Percentiles rank a stretch among this genome's conserved stretches.
Conservation (phyloP, 2,329 filamentous ascomycete species). For the Neopestalotiopsis rosae region DNA sequence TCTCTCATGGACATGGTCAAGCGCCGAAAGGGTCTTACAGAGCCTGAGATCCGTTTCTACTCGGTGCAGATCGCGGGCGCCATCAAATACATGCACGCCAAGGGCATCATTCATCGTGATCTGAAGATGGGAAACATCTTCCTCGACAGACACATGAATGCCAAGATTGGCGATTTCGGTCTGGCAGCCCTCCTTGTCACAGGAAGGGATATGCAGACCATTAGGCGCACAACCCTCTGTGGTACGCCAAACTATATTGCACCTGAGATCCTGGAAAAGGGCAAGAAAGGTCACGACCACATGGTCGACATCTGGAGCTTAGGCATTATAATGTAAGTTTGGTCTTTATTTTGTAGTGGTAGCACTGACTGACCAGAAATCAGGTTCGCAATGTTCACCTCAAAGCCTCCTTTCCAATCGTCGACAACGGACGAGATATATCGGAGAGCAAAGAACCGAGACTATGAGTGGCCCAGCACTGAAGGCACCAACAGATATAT, state of each 20-base stretch:
- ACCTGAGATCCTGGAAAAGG: constrained; percentile 93
- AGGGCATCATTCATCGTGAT: constrained; percentile 95
- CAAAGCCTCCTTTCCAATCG: constrained; percentile 95
- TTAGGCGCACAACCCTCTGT: constrained; percentile 88
- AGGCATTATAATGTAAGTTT: constrained; percentile 89
- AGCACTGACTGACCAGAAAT: constrained; percentile 27
- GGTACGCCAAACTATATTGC: constrained; percentile 99
- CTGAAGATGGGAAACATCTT: constrained; percentile 99
- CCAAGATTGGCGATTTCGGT: constrained; percentile 97
- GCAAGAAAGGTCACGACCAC: constrained; percentile 92
- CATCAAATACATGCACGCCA: constrained; percentile 96
- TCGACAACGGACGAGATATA: constrained; percentile 88
- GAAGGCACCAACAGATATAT: constrained; percentile 72
- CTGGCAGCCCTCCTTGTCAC: constrained; percentile 90
- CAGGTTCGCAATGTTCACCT: constrained; percentile 94
- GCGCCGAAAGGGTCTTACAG: constrained; percentile 85
- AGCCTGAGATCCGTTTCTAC: constrained; percentile 93
- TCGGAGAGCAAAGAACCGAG: constrained; percentile 69
- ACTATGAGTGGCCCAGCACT: constrained; percentile 79
- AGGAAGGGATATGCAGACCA: constrained; percentile 84
- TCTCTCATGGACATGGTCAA: constrained; percentile 98
- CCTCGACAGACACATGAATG: constrained; percentile 91
- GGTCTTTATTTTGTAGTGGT: background rate
- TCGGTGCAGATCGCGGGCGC: constrained; percentile 94
- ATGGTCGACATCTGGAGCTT: constrained; percentile 99